Evolutionary conservation across 305 asterid genomes (phyloP), one percentile per base, ranked within the genome.

Genomic region (Nicotiana rustica): DNA sequence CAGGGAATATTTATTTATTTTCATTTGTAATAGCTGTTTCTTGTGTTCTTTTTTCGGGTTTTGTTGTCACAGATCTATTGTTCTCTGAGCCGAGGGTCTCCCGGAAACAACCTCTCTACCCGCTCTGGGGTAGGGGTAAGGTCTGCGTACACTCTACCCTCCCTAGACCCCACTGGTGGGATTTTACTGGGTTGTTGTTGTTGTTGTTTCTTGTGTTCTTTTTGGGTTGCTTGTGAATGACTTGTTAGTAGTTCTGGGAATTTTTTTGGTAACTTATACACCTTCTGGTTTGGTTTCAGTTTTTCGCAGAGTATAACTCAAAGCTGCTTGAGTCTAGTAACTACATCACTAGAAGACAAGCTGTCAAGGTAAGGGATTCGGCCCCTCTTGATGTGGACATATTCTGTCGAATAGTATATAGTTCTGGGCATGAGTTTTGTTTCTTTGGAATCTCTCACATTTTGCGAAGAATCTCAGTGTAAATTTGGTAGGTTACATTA

Each of bases 321-420:
- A 86, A 86, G 85, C 85, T 84, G 61, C 85, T 86, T 4, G 87
- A 84, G 60, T 86, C 89, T 44, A 70, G 77, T 29, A 86, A 86
- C 71, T 86, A 86, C 81, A 86, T 86, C 80, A 86, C 89, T 44
- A 81, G 87, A 78, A 84, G 89, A 77, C 89, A 86, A 69, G 89
- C 87, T 47, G 81, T 86, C 71, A 86, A 86, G 86, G 89, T 79
- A 81, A 62, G 79, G 19, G 12, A 68, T 79, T 62, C 79, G 59
- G 6, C 21, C 67, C 62, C 76, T 57, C 41, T 67, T 19, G 76
- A n/a, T 29, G 29, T 81, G 59, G 62, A 47, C 21, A 73, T 75
- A 49, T 47, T 52, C 17, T 0, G 25, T 75, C 29, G 38, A 21
- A 71, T 71, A 47, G 78, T 21, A 13, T 71, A 8, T 71, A 8